Percentiles rank a stretch among this genome's conserved stretches.
phyloP scores from a whole-genome alignment of 148 eudicot genomes.

The Rhododendron griersonianum region DNA sequence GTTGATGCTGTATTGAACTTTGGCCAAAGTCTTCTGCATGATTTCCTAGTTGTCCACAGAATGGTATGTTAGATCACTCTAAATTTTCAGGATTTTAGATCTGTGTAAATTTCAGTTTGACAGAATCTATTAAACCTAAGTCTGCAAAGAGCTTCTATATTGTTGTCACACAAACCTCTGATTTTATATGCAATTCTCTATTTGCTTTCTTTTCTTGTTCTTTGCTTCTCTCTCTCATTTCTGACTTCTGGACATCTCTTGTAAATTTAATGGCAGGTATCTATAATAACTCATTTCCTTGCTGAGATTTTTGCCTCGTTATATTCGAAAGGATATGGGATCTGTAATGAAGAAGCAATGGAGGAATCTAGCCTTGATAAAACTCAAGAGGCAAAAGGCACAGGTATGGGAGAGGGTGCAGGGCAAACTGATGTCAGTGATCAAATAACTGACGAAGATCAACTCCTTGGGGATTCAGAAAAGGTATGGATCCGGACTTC shows the following conservation, averaged over 20 bases:
- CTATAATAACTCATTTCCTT: slow-evolving; percentile 55
- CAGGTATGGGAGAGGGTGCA: slow-evolving; percentile 95
- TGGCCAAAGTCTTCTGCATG: slow-evolving; percentile 61
- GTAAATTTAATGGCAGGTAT: slow-evolving; percentile 41
- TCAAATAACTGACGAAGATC: slow-evolving; percentile 83
- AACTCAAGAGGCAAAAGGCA: slow-evolving; percentile 71
- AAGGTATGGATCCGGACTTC: slow-evolving; percentile 42
- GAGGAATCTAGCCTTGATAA: slow-evolving; percentile 38
- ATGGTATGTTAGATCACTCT: slow-evolving; percentile 41
- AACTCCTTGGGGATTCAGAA: slow-evolving; percentile 68
- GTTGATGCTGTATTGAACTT: slow-evolving; percentile 49
- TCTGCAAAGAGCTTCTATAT: background rate
- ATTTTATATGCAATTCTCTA: background rate
- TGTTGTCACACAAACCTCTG: background rate
- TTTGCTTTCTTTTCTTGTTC: background rate
- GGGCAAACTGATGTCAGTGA: slow-evolving; percentile 85
- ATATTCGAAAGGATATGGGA: slow-evolving; percentile 80
- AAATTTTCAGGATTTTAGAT: background rate
- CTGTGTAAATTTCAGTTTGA: background rate
- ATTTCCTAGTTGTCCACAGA: slow-evolving; percentile 62
- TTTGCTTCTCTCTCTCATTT: background rate
- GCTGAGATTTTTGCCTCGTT: slow-evolving; percentile 63
- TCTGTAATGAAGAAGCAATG: slow-evolving; percentile 46
- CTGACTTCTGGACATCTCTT: slow-evolving; percentile 3
- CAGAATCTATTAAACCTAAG: background rate